A percentile compares a stretch with the other conserved stretches of the same genome.
phyloP scores from a whole-genome alignment of 73 alveolate genomes.

The Stentor roeselii region DNA sequence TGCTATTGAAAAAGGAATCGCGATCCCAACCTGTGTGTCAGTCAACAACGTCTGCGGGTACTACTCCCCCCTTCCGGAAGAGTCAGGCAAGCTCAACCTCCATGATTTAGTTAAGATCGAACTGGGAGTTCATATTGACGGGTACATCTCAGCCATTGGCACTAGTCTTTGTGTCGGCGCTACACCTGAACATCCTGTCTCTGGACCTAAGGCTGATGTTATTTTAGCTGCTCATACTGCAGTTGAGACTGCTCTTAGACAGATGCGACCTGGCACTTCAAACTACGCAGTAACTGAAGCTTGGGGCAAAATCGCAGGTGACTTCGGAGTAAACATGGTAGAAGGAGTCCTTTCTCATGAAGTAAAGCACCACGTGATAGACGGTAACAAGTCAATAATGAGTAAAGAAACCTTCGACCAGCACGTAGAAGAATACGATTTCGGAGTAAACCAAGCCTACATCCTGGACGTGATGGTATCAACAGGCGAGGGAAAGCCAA shows the following conservation, averaged over 20 bases:
- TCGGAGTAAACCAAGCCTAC: conserved; percentile 90
- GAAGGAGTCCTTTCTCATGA: conserved; percentile 96
- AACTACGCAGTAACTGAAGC: conserved; percentile 70
- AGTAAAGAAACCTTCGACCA: conserved; percentile 84
- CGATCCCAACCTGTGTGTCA: conserved; percentile 97
- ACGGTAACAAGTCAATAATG: conserved; percentile 91
- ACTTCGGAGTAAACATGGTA: conserved; percentile 54
- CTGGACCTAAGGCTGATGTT: conserved; percentile 92
- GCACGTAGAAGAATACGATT: conserved; percentile 88
- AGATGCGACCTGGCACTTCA: conserved; percentile 25
- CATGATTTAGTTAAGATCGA: conserved; percentile 89
- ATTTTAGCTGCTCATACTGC: conserved; percentile 93
- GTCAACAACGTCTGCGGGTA: conserved; percentile 94
- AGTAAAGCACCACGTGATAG: conserved; percentile 94
- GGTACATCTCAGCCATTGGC: conserved; percentile 84
- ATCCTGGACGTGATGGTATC: conserved; percentile 78
- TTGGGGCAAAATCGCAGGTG: conserved; percentile 74
- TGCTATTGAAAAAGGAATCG: conserved; percentile 93
- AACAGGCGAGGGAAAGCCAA: conserved; percentile 89
- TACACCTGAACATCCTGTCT: conserved; percentile 35
- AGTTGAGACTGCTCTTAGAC: conserved; percentile 87
- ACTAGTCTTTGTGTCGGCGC: conserved; percentile 81
- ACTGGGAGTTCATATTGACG: conserved; percentile 90
- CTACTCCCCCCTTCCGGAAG: conserved; percentile 89
- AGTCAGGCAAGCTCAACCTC: conserved; percentile 51